Percentiles rank a stretch among this genome's conserved stretches.
phyloP scores from a whole-genome alignment of 169 alveolate species.

The Eimeria mitis region DNA sequence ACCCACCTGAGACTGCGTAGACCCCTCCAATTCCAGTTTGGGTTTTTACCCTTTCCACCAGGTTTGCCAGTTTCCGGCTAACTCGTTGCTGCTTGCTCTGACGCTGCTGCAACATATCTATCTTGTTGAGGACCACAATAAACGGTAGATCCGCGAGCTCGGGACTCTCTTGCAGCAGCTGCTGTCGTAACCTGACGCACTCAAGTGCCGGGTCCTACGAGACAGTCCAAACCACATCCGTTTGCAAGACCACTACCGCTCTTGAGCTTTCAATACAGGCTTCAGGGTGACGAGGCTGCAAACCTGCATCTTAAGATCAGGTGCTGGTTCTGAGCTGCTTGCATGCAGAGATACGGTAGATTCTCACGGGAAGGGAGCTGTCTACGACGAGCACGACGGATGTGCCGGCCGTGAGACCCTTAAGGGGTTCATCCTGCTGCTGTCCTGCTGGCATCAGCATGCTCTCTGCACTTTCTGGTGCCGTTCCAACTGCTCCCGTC shows the following conservation, averaged over 20 bases:
- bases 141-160: conserved; percentile 51
- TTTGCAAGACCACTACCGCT: neutral
- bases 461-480: neutral
- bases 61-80: neutral
- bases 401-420: conserved; percentile 52
- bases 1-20: conserved; percentile 59
- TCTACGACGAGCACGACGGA: conserved; percentile 43
- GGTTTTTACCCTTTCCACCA: conserved; percentile 48
- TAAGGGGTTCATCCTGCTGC: conserved; percentile 31
- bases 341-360: neutral
- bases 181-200: conserved; percentile 16
- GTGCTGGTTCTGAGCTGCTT: neutral
- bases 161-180: conserved; percentile 34
- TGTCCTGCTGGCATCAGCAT: conserved; percentile 18
- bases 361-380: conserved; percentile 52
- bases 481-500: neutral
- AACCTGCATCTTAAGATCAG: neutral
- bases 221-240: neutral
- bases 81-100: neutral
- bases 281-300: neutral
- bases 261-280: neutral
- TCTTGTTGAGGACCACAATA: conserved; percentile 39
- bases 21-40: conserved; percentile 44
- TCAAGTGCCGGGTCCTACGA: conserved; percentile 51
- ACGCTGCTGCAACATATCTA: neutral